Evolutionary conservation across 1,284 basidiomycete genomes (phyloP), one percentile per base, ranked within the genome.

Genomic region (Ganoderma sinense): DNA sequence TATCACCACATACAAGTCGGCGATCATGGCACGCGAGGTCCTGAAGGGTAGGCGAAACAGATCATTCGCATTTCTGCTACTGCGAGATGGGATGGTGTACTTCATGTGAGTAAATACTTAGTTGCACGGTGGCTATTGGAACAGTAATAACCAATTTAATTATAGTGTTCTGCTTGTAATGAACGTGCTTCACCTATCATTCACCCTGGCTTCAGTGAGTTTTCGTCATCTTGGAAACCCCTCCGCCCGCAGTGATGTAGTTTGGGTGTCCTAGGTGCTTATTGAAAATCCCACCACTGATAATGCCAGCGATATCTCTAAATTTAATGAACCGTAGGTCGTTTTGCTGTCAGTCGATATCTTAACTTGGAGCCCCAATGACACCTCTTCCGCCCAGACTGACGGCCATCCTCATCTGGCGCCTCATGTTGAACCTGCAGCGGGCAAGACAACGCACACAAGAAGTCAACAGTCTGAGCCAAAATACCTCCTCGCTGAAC

Each of bases 401-500:
- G 48, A 64, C 33, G 0, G 62, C 62, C 20, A 40, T 64, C 20
- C 62, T 64, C 16, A 48, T 64, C 20, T 48, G 48, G 14, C 62
- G 62, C n/a, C 55, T 64, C 62, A 33, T 64, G 26, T 20, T 64
- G 26, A 40, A 64, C 62, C 62, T 64, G 11, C 62, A 64, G 20
- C 48, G 39, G 13, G 26, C 48, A 2, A 23, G 20, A 51, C 10
- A 13, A 20, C 8, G 23, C 2, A 10, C 48, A 11, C 10, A 51
- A 51, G 48, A 26, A 51, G 23, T 51, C 48, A 8, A n/a, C 48
- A 26, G 20, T 10, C 7, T n/a, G 20, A 23, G 23, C 10, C 23
- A n/a, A n/a, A n/a, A 10, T 29, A 18, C 29, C 53, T 29, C 53
- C 7, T 55, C 26, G 29, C 16, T 31, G 14, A 4, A 31, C 16